Percentiles rank a stretch among this genome's conserved stretches.
These are phyloP conservation scores for Emydomyces testavorans DNA, from an alignment of 2,329 filamentous ascomycete species.

Conservation along the genomic window DNA sequence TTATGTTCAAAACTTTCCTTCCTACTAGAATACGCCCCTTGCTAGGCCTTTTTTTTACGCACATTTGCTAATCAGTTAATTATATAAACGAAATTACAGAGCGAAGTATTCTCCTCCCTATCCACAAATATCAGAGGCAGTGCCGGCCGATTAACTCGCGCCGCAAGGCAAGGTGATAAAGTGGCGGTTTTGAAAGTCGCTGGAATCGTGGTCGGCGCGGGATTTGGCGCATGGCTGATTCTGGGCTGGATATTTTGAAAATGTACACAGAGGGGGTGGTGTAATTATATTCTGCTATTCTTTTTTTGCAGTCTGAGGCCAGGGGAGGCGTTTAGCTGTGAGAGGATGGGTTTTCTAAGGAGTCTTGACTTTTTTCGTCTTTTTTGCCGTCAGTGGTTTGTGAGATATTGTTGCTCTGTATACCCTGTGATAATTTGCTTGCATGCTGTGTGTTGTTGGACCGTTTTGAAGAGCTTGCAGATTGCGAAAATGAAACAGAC, in stretches of 20 bases:
- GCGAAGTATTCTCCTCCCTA: constrained; percentile 85
- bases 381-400: too few species aligned
- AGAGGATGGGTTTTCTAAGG: background rate
- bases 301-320: too few species aligned
- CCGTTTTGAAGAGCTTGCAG: too few species aligned
- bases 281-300: background rate
- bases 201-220: constrained; percentile 61
- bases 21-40: too few species aligned
- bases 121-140: constrained; percentile 71
- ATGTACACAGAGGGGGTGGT: too few species aligned
- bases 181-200: constrained; percentile 82
- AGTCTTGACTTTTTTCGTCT: background rate
- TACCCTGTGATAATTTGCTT: too few species aligned
- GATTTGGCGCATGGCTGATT: constrained; percentile 66
- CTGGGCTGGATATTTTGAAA: constrained; percentile 48
- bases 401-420: too few species aligned
- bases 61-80: too few species aligned
- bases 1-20: too few species aligned
- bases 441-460: too few species aligned
- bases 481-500: too few species aligned
- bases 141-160: constrained; percentile 67
- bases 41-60: too few species aligned
- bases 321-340: constrained; percentile 2
- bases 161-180: constrained; percentile 85
- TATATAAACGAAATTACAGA: constrained; percentile 47